Percentiles rank a stretch among this genome's conserved stretches.
These are phyloP conservation scores for Parastagonospora avenae DNA, from an alignment of 2,329 filamentous ascomycete genomes.

Conservation along the genomic window DNA sequence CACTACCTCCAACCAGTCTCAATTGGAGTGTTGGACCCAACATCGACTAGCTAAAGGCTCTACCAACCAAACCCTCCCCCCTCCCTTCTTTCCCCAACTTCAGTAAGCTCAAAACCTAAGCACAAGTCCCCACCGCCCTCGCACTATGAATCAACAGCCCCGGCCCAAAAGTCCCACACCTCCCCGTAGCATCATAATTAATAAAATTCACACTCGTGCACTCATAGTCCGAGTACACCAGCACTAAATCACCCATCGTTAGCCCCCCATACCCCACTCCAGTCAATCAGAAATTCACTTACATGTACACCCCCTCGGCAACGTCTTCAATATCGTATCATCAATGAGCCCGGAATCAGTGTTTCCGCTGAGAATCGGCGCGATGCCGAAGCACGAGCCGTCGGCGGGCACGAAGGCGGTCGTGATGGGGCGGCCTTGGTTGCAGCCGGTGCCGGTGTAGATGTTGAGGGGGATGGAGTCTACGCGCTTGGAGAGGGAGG, in stretches of 20 bases:
- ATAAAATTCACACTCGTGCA: slow-evolving; percentile 9
- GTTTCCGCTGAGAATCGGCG: slow-evolving; percentile 19
- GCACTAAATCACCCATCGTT: slow-evolving; percentile 1
- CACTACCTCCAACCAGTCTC: background rate
- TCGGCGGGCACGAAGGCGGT: slow-evolving; percentile 19
- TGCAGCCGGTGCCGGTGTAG: slow-evolving; percentile 17
- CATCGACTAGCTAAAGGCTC: background rate
- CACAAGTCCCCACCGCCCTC: slow-evolving; percentile 17
- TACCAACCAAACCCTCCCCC: background rate
- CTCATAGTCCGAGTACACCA: slow-evolving; percentile 6
- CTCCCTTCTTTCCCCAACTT: background rate
- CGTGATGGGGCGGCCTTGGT: slow-evolving; percentile 10
- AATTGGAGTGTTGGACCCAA: slow-evolving; percentile 14
- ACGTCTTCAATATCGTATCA: background rate
- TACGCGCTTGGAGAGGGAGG: slow-evolving; percentile 8
- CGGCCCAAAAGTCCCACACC: slow-evolving; percentile 15
- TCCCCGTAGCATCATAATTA: slow-evolving; percentile 1
- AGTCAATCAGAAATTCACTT: slow-evolving; percentile 2
- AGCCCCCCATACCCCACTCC: background rate
- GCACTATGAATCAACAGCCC: slow-evolving; percentile 13
- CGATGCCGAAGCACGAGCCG: slow-evolving; percentile 16
- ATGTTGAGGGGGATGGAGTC: slow-evolving; percentile 17
- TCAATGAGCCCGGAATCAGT: slow-evolving; percentile 12
- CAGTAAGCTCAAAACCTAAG: background rate
- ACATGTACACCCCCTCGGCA: slow-evolving; percentile 18